phyloP scores from a whole-genome alignment of 2,329 filamentous ascomycete genomes.

The Fulvia fulva region DNA sequence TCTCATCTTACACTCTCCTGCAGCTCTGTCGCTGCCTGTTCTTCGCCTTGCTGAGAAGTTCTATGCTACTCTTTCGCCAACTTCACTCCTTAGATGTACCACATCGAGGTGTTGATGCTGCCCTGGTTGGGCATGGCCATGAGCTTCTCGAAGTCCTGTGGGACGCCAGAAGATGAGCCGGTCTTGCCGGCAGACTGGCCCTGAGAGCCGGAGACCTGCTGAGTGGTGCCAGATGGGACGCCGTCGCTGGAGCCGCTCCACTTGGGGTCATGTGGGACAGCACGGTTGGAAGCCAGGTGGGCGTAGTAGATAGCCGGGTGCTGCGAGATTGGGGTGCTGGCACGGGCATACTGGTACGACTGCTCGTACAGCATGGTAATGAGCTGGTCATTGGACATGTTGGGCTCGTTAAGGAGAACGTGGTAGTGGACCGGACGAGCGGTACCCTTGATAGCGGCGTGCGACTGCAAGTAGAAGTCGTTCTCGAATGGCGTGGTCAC shows the following conservation, averaged over 20 bases:
- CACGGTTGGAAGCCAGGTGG: conserved; percentile 79
- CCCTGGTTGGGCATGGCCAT: conserved; percentile 39
- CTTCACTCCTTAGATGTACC: conserved; percentile 42
- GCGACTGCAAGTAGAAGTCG: conserved; percentile 74
- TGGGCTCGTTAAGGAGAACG: conserved; percentile 77
- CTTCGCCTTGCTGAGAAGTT: background rate
- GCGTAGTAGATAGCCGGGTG: conserved; percentile 94
- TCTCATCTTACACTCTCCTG: background rate
- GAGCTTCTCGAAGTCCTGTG: conserved; percentile 34
- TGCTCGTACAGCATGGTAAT: conserved; percentile 92
- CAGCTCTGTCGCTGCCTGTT: background rate
- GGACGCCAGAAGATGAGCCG: conserved; percentile 22
- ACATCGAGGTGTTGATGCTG: conserved; percentile 44
- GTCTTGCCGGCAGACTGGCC: conserved; percentile 15
- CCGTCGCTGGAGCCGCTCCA: conserved; percentile 27
- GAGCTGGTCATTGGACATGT: conserved; percentile 62
- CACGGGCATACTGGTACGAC: conserved; percentile 87
- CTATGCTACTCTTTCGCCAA: background rate
- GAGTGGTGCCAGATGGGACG: conserved; percentile 13
- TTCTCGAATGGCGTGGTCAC: conserved; percentile 89
- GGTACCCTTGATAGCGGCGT: conserved; percentile 86
- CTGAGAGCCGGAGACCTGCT: conserved; percentile 10
- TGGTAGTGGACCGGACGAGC: conserved; percentile 83
- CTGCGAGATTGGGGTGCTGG: conserved; percentile 85
- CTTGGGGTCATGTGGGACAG: conserved; percentile 66